phyloP scores from a whole-genome alignment of 495 filamentous ascomycete species.

The Lepidopterella palustris region DNA sequence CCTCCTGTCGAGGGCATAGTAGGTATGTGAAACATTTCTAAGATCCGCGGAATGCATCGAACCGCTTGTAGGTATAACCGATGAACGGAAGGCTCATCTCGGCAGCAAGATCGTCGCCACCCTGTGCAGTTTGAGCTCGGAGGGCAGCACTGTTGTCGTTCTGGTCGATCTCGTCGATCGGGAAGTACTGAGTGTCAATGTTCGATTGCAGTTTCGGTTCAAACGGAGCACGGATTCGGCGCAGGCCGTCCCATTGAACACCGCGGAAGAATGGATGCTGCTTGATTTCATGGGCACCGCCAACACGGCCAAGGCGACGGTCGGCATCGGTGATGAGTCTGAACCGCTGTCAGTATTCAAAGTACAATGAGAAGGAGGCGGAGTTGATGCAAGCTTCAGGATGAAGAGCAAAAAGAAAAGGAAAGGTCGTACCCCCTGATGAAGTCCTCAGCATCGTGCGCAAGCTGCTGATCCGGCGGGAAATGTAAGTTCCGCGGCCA shows the following conservation, averaged over 20 bases:
- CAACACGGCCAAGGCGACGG: conserved; percentile 76
- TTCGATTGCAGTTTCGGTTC: conserved; percentile 86
- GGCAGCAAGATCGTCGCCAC: conserved; percentile 57
- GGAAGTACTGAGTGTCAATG: conserved; percentile 97
- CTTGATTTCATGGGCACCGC: conserved; percentile 75
- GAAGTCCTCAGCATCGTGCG: conserved; percentile 77
- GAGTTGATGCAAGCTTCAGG: too few relatives aligned
- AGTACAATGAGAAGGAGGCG: neutral
- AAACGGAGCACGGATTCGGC: conserved; percentile 88
- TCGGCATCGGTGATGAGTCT: conserved; percentile 90
- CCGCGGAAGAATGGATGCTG: conserved; percentile 91
- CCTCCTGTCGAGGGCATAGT: conserved; percentile 12
- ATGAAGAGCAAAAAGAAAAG: neutral
- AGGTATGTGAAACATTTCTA: conserved; percentile 2
- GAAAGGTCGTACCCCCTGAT: conserved; percentile 64
- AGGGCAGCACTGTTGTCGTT: conserved; percentile 70
- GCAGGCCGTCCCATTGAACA: conserved; percentile 85
- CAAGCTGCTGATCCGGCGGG: conserved; percentile 85
- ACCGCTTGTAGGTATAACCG: conserved; percentile 97
- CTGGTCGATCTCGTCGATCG: conserved; percentile 94
- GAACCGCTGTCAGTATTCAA: conserved; percentile 4
- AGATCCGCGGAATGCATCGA: conserved; percentile 65
- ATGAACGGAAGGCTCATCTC: conserved; percentile 97
- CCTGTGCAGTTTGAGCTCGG: conserved; percentile 54
- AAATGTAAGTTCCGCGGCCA: conserved; percentile 95